Evolutionary conservation across 2,329 filamentous ascomycete species (phyloP), one percentile per base, ranked within the genome.

Genomic region (Fusarium pininemorale): DNA sequence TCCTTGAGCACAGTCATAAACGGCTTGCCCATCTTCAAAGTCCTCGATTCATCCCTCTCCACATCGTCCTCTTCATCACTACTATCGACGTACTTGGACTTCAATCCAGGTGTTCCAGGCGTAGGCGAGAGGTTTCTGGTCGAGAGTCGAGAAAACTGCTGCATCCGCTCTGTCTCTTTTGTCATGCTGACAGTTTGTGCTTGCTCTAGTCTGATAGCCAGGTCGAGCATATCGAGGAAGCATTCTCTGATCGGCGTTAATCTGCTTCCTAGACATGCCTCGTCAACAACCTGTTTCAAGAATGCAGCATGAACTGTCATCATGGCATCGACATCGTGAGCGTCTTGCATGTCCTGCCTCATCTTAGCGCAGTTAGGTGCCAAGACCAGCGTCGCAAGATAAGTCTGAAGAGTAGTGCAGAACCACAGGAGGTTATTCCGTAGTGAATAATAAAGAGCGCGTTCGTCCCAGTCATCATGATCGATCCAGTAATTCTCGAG

Each of bases 271-370:
- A 97, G 87, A 30, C 96, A 88, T 15, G 93, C 90, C 72, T 94
- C 91, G 38, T 90, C 88, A 63, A 91, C 85, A 16, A 96, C 83
- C 5, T 87, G 87, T 50, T 85, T 86, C 50, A 93, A 84, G 77
- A 92, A 96, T 1, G 81, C 80, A 9, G 88, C 83, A 79, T 98
- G 95, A 2, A 91, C 87, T 3, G 83, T 82, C 32, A 95, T 91
- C 93, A 98, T 97, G 32, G 88, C 88, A 79, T 98, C 94, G 15
- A 98, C 90, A 74, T 96, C 94, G 32, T 88, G 86, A 0, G 94
- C 90, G 11, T 84, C 83, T 20, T 83, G 81, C 58, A 98, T 86
- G 1, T 87, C 84, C 6, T 81, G 80, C 11, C 84, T 83, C 84
- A 98, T 88, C 37, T 85, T 84, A 5, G 82, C 78, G 5, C 87